Conservation (phyloP, 495 filamentous ascomycete genomes). For the Tuber umbilicatum region DNA sequence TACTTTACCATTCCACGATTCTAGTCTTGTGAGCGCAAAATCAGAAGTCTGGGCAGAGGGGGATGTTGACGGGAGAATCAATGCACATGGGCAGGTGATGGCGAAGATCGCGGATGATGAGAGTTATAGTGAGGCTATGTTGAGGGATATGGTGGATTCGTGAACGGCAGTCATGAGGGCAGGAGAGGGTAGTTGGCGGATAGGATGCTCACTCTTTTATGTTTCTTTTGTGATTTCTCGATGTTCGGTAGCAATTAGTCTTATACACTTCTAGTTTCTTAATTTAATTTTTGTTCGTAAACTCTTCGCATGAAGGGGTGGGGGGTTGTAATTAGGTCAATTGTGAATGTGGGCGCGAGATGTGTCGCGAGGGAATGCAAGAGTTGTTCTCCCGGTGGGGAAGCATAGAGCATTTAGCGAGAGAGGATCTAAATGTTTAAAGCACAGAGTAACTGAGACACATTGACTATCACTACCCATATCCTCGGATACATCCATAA, state of each 20-base stretch:
- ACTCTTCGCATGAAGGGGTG: neutral
- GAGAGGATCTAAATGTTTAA: too few relatives aligned
- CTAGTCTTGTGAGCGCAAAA: conserved; percentile 6
- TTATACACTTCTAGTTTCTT: neutral
- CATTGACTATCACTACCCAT: too few relatives aligned
- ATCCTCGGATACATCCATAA: too few relatives aligned
- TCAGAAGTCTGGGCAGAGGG: neutral
- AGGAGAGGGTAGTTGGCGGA: neutral
- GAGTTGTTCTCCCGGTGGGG: too few relatives aligned
- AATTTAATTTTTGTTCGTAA: neutral
- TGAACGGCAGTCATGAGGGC: neutral
- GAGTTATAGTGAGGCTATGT: neutral
- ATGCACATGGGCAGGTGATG: neutral
- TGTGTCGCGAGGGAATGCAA: too few relatives aligned
- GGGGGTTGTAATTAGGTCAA: neutral
- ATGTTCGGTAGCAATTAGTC: neutral
- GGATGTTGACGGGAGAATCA: neutral
- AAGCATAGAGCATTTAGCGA: too few relatives aligned
- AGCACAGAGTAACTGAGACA: too few relatives aligned
- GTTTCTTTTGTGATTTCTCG: neutral
- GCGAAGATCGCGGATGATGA: neutral
- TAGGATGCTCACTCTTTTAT: neutral
- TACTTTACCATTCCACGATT: conserved; percentile 14
- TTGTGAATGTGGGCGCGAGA: neutral
- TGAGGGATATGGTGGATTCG: conserved; percentile 2